Conservation (phyloP, 805 yeast genomes). For the Lipomyces spencermartinsiae region DNA sequence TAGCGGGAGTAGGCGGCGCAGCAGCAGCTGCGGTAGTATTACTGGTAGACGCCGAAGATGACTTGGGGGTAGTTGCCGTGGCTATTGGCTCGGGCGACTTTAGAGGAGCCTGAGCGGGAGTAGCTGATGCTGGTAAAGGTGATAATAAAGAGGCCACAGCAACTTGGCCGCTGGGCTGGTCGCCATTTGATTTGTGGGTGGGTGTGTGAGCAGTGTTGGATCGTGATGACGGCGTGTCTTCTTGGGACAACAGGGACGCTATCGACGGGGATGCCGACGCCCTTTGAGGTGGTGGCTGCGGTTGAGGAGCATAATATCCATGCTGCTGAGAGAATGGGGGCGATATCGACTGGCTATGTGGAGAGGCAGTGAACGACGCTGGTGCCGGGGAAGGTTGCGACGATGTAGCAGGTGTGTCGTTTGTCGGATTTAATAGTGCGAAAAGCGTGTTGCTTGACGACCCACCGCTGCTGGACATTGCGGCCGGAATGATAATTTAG, state of each 20-base stretch:
- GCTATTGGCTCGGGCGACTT: conserved; percentile 8
- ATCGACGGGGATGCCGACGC: conserved; percentile 27
- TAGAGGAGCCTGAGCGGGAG: background rate
- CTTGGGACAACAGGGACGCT: conserved; percentile 21
- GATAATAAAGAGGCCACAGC: conserved; percentile 6
- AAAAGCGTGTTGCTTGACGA: conserved; percentile 5
- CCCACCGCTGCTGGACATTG: conserved; percentile 8
- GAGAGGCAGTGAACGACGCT: background rate
- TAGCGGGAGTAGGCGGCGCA: conserved; percentile 17
- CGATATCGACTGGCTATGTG: conserved; percentile 12
- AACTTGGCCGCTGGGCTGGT: background rate
- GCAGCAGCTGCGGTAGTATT: conserved; percentile 6
- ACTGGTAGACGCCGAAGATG: background rate
- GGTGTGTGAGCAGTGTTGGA: conserved; percentile 3
- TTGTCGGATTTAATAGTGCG: conserved; percentile 16
- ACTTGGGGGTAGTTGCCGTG: conserved; percentile 6
- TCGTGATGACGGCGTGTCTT: conserved; percentile 11
- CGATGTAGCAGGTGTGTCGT: background rate
- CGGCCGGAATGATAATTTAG: background rate
- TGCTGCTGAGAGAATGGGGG: conserved; percentile 1
- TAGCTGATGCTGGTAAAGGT: background rate
- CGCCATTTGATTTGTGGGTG: background rate
- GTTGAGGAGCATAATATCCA: conserved; percentile 6
- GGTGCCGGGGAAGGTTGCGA: conserved; percentile 5
- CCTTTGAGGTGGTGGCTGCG: conserved; percentile 3